phyloP scores from a whole-genome alignment of 1,284 basidiomycete genomes.

The Boletus sp. region DNA sequence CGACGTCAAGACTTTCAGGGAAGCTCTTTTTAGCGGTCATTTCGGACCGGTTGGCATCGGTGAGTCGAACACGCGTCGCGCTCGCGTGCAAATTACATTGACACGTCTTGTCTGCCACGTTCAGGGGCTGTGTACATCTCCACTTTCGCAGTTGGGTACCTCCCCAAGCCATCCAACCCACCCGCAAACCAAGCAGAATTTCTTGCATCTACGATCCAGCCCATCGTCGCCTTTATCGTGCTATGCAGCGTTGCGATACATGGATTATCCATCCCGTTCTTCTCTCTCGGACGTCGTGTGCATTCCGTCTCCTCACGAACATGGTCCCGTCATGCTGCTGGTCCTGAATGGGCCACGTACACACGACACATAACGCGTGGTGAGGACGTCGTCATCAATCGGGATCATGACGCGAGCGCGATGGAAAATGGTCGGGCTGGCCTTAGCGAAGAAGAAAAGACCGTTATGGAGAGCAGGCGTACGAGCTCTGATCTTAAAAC shows the following conservation, averaged over 20 bases:
- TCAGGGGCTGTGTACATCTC: conserved; percentile 86
- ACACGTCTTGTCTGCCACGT: neutral
- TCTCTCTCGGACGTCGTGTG: conserved; percentile 85
- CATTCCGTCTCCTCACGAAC: conserved; percentile 81
- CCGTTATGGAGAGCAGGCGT: conserved; percentile 24
- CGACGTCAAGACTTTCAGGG: conserved; percentile 86
- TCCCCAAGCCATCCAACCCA: conserved; percentile 55
- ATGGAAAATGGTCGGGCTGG: conserved; percentile 48
- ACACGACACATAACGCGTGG: conserved; percentile 64
- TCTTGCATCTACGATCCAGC: conserved; percentile 75
- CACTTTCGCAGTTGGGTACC: conserved; percentile 72
- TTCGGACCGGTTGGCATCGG: conserved; percentile 92
- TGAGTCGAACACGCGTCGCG: conserved; percentile 29
- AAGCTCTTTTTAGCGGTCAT: conserved; percentile 86
- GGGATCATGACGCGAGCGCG: conserved; percentile 47
- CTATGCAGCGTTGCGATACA: conserved; percentile 83
- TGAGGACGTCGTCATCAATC: conserved; percentile 79
- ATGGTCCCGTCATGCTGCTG: conserved; percentile 64
- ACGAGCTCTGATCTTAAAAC: conserved; percentile 16
- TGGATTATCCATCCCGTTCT: conserved; percentile 89
- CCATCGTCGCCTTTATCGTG: conserved; percentile 90
- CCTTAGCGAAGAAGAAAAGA: conserved; percentile 34
- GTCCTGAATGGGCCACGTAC: conserved; percentile 74
- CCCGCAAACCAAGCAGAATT: conserved; percentile 61
- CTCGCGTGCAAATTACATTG: neutral